Conservation (phyloP, 306 rosid species). For the Vigna unguiculata region DNA sequence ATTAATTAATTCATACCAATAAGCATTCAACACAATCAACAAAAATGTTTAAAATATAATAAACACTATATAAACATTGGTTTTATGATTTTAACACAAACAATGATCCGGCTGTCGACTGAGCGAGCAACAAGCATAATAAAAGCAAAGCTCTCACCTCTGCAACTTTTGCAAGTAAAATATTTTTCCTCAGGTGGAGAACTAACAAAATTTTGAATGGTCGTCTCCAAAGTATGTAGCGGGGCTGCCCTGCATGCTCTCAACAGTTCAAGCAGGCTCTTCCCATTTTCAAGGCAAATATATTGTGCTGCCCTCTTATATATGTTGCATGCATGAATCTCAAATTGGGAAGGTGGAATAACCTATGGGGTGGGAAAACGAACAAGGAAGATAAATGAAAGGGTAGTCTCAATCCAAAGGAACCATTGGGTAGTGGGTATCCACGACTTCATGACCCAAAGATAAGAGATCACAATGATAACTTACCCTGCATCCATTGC, state of each 20-base stretch:
- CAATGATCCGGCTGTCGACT: constrained; percentile 35
- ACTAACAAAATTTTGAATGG: constrained; percentile 72
- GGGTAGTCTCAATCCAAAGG: constrained; percentile 27
- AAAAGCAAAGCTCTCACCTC: constrained; percentile 65
- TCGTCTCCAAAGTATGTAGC: constrained; percentile 75
- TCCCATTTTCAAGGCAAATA: constrained; percentile 94
- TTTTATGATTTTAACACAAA: constrained; percentile 5
- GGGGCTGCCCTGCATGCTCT: constrained; percentile 83
- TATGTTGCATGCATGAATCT: constrained; percentile 94
- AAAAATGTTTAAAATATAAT: neutral
- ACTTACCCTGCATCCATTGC: constrained; percentile 88
- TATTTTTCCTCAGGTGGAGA: constrained; percentile 71
- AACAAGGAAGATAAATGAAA: constrained; percentile 41
- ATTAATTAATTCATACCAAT: constrained; percentile 14
- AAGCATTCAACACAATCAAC: constrained; percentile 37
- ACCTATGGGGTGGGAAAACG: constrained; percentile 55
- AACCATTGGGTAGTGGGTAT: constrained; percentile 37
- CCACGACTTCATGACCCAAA: constrained; percentile 21
- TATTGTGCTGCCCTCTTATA: constrained; percentile 96
- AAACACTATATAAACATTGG: neutral
- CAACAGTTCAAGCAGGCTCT: constrained; percentile 88
- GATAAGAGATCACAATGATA: constrained; percentile 43
- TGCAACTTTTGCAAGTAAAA: constrained; percentile 84
- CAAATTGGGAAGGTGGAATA: constrained; percentile 92
- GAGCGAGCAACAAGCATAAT: constrained; percentile 20